Evolutionary conservation across 2,329 filamentous ascomycete genomes (phyloP), one percentile per base, ranked within the genome.

Genomic region (Sporothrix variecibatus): DNA sequence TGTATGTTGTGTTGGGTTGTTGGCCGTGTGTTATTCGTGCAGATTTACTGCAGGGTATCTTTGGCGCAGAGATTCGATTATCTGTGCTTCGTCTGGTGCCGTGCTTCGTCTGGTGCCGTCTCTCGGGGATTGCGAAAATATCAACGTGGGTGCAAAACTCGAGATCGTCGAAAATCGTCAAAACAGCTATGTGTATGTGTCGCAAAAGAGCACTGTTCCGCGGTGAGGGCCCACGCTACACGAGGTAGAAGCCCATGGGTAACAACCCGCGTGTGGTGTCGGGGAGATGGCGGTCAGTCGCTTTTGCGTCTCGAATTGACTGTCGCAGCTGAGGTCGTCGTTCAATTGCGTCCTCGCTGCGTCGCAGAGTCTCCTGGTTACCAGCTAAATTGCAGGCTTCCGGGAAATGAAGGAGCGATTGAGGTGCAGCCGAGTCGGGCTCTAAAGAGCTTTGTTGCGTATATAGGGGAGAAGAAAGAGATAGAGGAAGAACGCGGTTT

Each of bases 221-320:
- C 26, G 17, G 58, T 64, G 58, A 49, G 15, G 12, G 43, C 26
- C 56, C 58, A 64, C 58, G 56, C 51, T 73, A 72, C 38, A 65
- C 73, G 49, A 51, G 49, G 69, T 53, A 69, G 31, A 67, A 60
- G 69, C 69, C 68, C 74, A 71, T 73, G 71, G 38, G 58, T 58
- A 60, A 26, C 23, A 8, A 15, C 34, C n/a, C 43, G 46, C 20
- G 43, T 40, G 68, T 17, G 12, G 26, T 60, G 23, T 34, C 43
- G 46, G n/a, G 38, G 20, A 20, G 11, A 9, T 20, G 11, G 34
- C 26, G 12, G n/a, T 28, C 15, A 23, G 20, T 56, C 46, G 12
- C 67, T 51, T 70, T 26, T 40, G 5, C n/a, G 67, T 56, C 67
- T 31, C 20, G n/a, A 17, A 38, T 70, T 56, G 49, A 31, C 62